Base-by-base conservation (phyloP, 345 rosid genomes). In the Bruguiera parviflora region DNA sequence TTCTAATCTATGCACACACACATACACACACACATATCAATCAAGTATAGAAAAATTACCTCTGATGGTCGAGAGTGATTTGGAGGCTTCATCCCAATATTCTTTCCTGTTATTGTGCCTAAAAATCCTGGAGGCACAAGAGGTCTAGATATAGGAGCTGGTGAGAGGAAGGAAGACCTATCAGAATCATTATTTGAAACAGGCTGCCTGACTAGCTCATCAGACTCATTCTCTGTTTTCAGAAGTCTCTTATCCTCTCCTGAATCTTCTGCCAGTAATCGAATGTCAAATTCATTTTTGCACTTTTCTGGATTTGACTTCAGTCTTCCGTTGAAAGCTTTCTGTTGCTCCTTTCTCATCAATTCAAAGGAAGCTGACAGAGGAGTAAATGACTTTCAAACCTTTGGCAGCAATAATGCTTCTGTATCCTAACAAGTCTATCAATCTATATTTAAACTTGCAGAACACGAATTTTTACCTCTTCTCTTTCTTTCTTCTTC, bases 51-150 rank as follows among this genome's bases (percentile, higher is more conserved):
- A 29, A 35, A 21, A 28, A 53, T 71, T 82, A 86, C 96, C 93
- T 85, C 87, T 47, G 72, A 81, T 35, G 82, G 71, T 58, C 66
- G 73, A 43, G 72, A 58, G 60, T 81, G 82, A 73, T 63, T 69
- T 8, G 74, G 75, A 71, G 85, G 67, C 78, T 85, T 83, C 60
- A 81, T 76, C 70, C 87, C 92, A 65, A 66, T 58, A 72, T 76
- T 84, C 75, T 75, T 84, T 68, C 84, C 96, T 63, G 74, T 73
- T 68, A 67, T 8, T 62, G 85, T 32, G 72, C 81, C 77, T 8
- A 88, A 69, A 82, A 95, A 95, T 61, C 99, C 98, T 7, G 99
- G 99, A 52, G 99, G 99, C 71, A 95, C 99, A 79, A 87, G 97
- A 68, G 99, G 99, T 77, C 96, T 85, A 65, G 92, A 78, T 67